Evolutionary conservation across 768 basidiomycete species (phyloP).

Genomic region (Rhodotorula graminis): DNA sequence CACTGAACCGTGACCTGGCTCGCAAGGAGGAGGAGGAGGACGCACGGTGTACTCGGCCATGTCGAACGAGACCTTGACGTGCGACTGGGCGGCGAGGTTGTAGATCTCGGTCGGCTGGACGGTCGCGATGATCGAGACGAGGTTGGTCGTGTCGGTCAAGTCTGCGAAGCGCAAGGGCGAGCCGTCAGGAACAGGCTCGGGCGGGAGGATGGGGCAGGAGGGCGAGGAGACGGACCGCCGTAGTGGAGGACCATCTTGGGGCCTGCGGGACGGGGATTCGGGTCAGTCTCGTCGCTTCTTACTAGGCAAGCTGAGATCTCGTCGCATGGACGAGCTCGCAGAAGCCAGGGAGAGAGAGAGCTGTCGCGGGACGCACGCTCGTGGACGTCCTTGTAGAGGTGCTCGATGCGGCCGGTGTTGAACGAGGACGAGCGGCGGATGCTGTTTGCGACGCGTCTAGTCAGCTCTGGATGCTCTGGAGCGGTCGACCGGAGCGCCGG

Average conservation of each 20-base stretch:
- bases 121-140: conserved; percentile 91
- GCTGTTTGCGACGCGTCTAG: conserved; percentile 55
- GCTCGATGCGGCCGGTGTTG: conserved; percentile 91
- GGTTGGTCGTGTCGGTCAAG: conserved; percentile 90
- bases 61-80: conserved; percentile 98
- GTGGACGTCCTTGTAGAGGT: conserved; percentile 87
- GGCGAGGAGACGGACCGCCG: conserved; percentile 34
- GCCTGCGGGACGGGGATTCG: conserved; percentile 12
- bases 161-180: conserved; percentile 56
- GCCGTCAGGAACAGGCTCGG: background rate
- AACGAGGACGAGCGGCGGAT: conserved; percentile 96
- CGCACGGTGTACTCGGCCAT: conserved; percentile 90
- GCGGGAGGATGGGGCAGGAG: background rate
- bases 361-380: conserved; percentile 65
- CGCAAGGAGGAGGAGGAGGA: background rate
- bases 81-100: conserved; percentile 95
- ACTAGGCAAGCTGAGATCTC: too few species aligned
- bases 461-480: background rate
- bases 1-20: too few species aligned
- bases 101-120: conserved; percentile 95
- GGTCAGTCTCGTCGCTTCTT: background rate
- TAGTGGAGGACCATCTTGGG: conserved; percentile 48
- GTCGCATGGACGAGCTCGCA: background rate
- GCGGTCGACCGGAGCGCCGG: too few species aligned
- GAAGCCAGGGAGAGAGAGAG: background rate